phyloP scores from a whole-genome alignment of 495 filamentous ascomycete genomes.

The Parachaetomium inaequale region DNA sequence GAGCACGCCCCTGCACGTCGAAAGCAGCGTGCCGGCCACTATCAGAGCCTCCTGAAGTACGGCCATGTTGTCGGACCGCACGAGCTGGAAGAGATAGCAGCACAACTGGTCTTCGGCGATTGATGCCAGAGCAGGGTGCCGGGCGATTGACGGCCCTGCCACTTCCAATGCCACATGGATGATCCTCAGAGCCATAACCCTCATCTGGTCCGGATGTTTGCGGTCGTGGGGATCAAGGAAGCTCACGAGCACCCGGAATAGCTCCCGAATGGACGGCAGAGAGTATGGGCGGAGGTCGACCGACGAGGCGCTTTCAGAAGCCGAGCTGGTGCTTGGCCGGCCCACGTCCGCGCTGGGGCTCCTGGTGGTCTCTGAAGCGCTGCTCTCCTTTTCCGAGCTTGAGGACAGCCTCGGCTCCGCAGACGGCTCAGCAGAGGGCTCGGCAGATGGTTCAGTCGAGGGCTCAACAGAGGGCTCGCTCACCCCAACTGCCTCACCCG shows the following conservation, averaged over 20 bases:
- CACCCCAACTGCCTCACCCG: slow-evolving; percentile 25
- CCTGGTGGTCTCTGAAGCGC: slow-evolving; percentile 23
- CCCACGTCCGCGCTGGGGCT: slow-evolving; percentile 20
- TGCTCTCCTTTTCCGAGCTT: slow-evolving; percentile 39
- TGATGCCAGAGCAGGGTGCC: slow-evolving; percentile 82
- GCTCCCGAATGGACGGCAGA: slow-evolving; percentile 85
- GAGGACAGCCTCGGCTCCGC: slow-evolving; percentile 47
- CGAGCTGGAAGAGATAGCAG: slow-evolving; percentile 92
- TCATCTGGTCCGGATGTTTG: slow-evolving; percentile 88
- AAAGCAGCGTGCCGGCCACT: slow-evolving; percentile 84
- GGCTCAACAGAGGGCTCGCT: slow-evolving; percentile 30
- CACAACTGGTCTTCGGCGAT: slow-evolving; percentile 93
- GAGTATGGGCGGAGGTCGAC: slow-evolving; percentile 80
- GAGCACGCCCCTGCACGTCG: slow-evolving; percentile 85
- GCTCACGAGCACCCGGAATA: slow-evolving; percentile 93
- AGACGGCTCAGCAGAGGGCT: slow-evolving; percentile 33
- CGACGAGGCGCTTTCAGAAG: slow-evolving; percentile 42
- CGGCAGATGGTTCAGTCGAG: slow-evolving; percentile 26
- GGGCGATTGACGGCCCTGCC: slow-evolving; percentile 90
- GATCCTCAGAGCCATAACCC: slow-evolving; percentile 94
- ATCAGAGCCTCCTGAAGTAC: slow-evolving; percentile 88
- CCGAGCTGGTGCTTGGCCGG: slow-evolving; percentile 32
- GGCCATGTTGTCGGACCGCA: slow-evolving; percentile 91
- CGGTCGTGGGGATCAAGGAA: slow-evolving; percentile 89
- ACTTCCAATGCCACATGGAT: slow-evolving; percentile 97